These are phyloP conservation scores for Begonia peltatifolia DNA, from an alignment of 306 rosid species.

Conservation along the genomic window DNA sequence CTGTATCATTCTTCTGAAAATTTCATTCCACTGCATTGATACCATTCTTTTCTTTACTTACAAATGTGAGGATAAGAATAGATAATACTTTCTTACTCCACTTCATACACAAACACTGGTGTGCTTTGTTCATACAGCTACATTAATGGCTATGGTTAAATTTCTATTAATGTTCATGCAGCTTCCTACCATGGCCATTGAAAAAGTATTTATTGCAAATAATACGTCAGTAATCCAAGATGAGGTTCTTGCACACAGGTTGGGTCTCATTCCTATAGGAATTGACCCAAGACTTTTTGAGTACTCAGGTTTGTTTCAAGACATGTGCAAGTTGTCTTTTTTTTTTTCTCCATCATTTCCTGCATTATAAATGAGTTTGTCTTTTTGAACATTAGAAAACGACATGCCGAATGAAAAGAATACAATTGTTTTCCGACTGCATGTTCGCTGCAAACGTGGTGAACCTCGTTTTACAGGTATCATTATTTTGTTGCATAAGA, in stretches of 20 bases:
- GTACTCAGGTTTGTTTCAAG: constrained; percentile 48
- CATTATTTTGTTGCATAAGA: background rate
- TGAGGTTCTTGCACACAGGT: constrained; percentile 91
- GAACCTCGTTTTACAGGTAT: constrained; percentile 50
- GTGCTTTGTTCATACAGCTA: background rate
- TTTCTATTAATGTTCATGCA: constrained; percentile 11
- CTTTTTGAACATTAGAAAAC: constrained; percentile 21
- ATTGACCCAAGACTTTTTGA: constrained; percentile 89
- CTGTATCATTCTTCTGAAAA: background rate
- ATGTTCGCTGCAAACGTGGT: constrained; percentile 31
- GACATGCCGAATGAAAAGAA: constrained; percentile 64
- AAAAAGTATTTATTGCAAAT: constrained; percentile 72
- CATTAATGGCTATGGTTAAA: background rate
- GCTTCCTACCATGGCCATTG: constrained; percentile 99
- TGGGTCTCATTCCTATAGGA: constrained; percentile 77
- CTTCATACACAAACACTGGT: background rate
- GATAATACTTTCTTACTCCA: background rate
- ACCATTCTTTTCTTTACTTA: background rate
- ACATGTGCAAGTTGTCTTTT: background rate
- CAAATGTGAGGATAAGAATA: background rate
- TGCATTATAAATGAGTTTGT: constrained; percentile 2
- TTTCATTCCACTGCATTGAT: background rate
- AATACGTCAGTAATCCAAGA: constrained; percentile 81
- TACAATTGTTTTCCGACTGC: constrained; percentile 76
- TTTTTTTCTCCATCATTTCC: background rate